Base-by-base conservation (phyloP, 345 rosid genomes). In the Diplotaxis tenuifolia region DNA sequence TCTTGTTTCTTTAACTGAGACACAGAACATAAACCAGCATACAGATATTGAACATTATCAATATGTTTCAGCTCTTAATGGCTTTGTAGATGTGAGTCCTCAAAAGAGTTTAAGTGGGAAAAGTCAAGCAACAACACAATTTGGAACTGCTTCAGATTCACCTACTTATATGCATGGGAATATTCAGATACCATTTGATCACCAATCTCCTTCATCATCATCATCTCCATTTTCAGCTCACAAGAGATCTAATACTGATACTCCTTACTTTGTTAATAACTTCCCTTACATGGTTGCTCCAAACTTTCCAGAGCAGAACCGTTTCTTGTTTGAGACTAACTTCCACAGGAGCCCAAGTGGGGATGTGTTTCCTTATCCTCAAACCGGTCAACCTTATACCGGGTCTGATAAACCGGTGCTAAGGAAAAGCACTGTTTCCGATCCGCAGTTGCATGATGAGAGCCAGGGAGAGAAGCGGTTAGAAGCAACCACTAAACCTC, bases 21-120 rank as follows among this genome's bases (percentile, higher is more conserved):
- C 6, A 16, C 21, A 47, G 70, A 54, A 45, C 50, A n/a, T n/a
- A 32, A 22, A 54, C 52, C 29, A 78, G 53, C 87, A 83, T 22
- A 70, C 56, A n/a, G 86, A 86, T 76, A 52, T 19, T 19, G 88
- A 83, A 66, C 81, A 67, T 53, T 79, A 78, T 63, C 88, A 87
- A 12, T 89, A 86, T 68, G 86, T 88, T 66, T 80, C 82, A 42
- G 96, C 97, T 65, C 83, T 88, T 45, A 91, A 93, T 68, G 85
- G 91, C 63, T 77, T 91, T 73, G 67, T 84, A 21, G 92, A 88
- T 21, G 65, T 18, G 14, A 86, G 86, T 78, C 80, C 86, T 53
- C 82, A 54, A 31, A 85, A 83, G 75, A 86, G 83, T 74, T 74
- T 79, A 32, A 80, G 82, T 47, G 54, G 54, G 21, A 15, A 47